Conservation (phyloP, 495 filamentous ascomycete species). For the Aspergillus kassunensis region DNA sequence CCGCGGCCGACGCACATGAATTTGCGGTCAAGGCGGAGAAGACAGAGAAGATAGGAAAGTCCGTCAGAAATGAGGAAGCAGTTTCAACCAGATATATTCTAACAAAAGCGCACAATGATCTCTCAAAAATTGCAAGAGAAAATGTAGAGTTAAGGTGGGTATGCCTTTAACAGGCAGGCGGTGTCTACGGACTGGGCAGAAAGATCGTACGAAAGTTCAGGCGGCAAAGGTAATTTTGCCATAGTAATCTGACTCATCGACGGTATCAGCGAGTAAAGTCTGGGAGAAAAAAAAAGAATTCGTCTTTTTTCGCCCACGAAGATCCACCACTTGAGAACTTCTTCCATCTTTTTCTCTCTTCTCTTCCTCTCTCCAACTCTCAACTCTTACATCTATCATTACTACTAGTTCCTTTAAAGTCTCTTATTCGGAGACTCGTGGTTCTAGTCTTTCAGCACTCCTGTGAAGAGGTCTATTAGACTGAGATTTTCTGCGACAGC, state of each 20-base stretch:
- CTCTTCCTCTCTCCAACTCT: constrained; percentile 23
- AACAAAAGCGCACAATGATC: too few relatives aligned
- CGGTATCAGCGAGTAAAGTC: constrained; percentile 13
- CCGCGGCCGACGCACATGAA: too few relatives aligned
- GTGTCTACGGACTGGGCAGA: constrained; percentile 19
- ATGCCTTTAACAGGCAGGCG: constrained; percentile 14
- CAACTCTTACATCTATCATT: constrained; percentile 17
- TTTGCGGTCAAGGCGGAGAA: too few relatives aligned
- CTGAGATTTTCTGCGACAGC: constrained; percentile 33
- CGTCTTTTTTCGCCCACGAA: constrained; percentile 15
- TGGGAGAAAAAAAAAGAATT: constrained; percentile 35
- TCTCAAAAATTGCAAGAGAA: constrained; percentile 5
- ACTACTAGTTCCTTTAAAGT: constrained; percentile 25
- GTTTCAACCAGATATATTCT: too few relatives aligned
- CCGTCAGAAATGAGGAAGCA: not conserved
- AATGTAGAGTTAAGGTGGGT: constrained; percentile 7
- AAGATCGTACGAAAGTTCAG: constrained; percentile 23
- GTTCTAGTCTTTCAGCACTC: constrained; percentile 29
- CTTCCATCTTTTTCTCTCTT: constrained; percentile 18
- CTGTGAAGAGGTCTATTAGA: constrained; percentile 18
- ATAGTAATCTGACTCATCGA: not conserved
- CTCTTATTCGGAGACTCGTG: constrained; percentile 39
- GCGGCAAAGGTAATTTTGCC: constrained; percentile 14
- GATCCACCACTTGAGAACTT: constrained; percentile 19
- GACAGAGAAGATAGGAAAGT: too few relatives aligned